Conservation (phyloP, 257 asterid genomes). For the Plectranthus barbatus region DNA sequence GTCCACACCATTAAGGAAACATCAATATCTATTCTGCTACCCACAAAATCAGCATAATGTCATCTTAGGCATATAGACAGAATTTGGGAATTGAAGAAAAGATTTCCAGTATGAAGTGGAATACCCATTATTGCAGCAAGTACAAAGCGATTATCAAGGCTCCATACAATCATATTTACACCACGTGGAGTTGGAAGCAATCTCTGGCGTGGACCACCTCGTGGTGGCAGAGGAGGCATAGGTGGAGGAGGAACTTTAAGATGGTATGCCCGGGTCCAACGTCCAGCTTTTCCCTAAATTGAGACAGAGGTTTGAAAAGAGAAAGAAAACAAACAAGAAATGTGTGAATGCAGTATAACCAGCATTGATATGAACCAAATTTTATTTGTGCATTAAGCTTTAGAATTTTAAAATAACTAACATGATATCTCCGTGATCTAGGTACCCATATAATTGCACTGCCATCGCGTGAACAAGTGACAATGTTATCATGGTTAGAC, state of each 20-base stretch:
- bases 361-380: slow-evolving; percentile 7
- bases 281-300: slow-evolving; percentile 64
- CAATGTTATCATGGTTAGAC: slow-evolving; percentile 80
- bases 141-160: slow-evolving; percentile 92
- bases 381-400: slow-evolving; percentile 3
- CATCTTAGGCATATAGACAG: not conserved
- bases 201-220: slow-evolving; percentile 96
- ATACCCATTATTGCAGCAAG: slow-evolving; percentile 99
- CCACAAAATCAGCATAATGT: not conserved
- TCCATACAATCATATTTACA: slow-evolving; percentile 90
- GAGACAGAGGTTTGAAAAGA: not conserved
- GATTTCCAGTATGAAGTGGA: slow-evolving; percentile 8
- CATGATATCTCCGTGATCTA: slow-evolving; percentile 75
- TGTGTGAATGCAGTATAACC: not conserved
- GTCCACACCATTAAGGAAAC: not conserved
- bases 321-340: not conserved
- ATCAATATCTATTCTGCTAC: not conserved
- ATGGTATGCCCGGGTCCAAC: slow-evolving; percentile 87
- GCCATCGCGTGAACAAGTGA: slow-evolving; percentile 97
- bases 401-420: slow-evolving; percentile 32
- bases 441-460: slow-evolving; percentile 98
- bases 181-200: slow-evolving; percentile 97
- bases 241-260: slow-evolving; percentile 99
- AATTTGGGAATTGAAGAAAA: not conserved
- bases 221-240: slow-evolving; percentile 77